Evolutionary conservation across 2,329 filamentous ascomycete species (phyloP).

Genomic region (Pseudopithomyces maydicus): DNA sequence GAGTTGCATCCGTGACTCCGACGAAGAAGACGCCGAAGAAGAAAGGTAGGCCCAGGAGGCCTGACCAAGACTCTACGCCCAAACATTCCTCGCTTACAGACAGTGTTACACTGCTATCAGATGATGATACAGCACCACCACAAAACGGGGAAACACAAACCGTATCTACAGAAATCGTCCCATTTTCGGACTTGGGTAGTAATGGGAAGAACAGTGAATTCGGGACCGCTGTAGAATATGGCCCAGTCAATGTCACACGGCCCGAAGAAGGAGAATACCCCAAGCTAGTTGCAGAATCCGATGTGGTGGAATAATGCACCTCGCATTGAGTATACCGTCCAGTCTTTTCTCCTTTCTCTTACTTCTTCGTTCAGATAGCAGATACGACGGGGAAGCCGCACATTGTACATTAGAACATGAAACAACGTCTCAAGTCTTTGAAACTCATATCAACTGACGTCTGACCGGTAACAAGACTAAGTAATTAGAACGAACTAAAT

Average conservation of each 20-base stretch:
- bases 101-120: neutral
- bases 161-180: neutral
- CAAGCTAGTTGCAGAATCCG: neutral
- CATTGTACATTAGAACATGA: neutral
- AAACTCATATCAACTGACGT: neutral
- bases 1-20: neutral
- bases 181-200: neutral
- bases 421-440: neutral
- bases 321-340: neutral
- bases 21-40: slow-evolving; percentile 1
- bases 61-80: slow-evolving; percentile 5
- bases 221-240: neutral
- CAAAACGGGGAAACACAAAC: slow-evolving; percentile 11
- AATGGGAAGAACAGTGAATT: neutral
- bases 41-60: slow-evolving; percentile 5
- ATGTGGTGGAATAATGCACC: neutral
- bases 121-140: slow-evolving; percentile 10
- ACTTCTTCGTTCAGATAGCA: neutral
- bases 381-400: neutral
- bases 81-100: neutral
- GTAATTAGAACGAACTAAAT: too few relatives aligned
- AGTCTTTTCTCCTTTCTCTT: too few relatives aligned
- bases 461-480: too few relatives aligned
- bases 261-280: neutral
- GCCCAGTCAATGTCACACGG: neutral